A percentile compares a stretch with the other conserved stretches of the same genome.
These are phyloP conservation scores for Blastobotrys persicus DNA, from an alignment of 1,139 yeast genomes.

Conservation along the genomic window DNA sequence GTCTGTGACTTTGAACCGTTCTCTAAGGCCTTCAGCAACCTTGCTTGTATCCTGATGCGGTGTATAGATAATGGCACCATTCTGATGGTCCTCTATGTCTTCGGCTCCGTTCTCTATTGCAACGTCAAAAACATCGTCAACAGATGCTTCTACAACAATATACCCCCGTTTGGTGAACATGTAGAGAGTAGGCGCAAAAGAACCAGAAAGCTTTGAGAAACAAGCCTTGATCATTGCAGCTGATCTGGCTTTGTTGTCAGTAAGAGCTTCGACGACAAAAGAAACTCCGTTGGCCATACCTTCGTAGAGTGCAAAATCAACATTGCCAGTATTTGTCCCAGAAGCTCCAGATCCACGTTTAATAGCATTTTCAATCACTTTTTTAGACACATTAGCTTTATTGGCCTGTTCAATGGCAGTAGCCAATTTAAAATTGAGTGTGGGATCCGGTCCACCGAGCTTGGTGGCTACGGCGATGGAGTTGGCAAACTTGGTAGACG, in stretches of 20 bases:
- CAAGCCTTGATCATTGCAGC: constrained; percentile 73
- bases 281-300: constrained; percentile 92
- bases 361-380: constrained; percentile 80
- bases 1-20: constrained; percentile 62
- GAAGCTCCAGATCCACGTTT: constrained; percentile 71
- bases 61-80: constrained; percentile 42
- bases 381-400: constrained; percentile 75
- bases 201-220: constrained; percentile 66
- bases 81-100: constrained; percentile 57
- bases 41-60: constrained; percentile 61
- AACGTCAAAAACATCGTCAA: constrained; percentile 65
- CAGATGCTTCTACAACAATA: constrained; percentile 42
- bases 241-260: constrained; percentile 86
- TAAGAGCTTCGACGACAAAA: constrained; percentile 74
- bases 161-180: constrained; percentile 78
- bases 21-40: constrained; percentile 58
- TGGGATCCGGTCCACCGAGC: constrained; percentile 59
- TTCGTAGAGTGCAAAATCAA: constrained; percentile 66
- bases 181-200: constrained; percentile 72
- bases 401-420: constrained; percentile 78
- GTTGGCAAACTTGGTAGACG: constrained; percentile 69
- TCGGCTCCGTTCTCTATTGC: constrained; percentile 82
- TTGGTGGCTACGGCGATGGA: constrained; percentile 60
- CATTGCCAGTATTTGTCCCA: constrained; percentile 36
- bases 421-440: constrained; percentile 62